phyloP scores from a whole-genome alignment of 768 basidiomycete genomes.

The Suillus placidus region DNA sequence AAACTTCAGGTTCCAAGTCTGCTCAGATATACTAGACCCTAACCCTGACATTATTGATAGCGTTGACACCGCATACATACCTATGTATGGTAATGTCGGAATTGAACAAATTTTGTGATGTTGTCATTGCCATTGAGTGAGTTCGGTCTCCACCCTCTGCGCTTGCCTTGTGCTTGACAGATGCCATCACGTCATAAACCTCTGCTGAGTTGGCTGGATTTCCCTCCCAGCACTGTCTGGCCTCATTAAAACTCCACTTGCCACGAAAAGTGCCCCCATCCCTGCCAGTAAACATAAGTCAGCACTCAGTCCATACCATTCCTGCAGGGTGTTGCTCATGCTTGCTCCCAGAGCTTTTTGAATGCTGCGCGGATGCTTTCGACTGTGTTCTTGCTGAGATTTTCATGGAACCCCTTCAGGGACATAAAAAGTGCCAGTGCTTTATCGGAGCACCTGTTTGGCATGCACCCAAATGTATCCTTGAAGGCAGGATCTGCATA shows the following conservation, averaged over 20 bases:
- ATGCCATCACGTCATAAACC: conserved; percentile 27
- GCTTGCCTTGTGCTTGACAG: conserved; percentile 25
- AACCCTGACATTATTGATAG: too few relatives aligned
- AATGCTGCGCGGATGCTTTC: conserved; percentile 10
- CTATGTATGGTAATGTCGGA: too few relatives aligned
- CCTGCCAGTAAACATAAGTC: neutral
- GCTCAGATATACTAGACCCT: too few relatives aligned
- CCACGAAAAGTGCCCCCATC: neutral
- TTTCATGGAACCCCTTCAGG: conserved; percentile 7
- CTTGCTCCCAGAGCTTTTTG: conserved; percentile 10
- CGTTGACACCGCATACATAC: too few relatives aligned
- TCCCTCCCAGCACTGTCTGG: conserved; percentile 15
- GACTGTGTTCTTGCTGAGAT: neutral
- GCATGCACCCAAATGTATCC: neutral
- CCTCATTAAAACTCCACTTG: neutral
- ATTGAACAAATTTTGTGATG: too few relatives aligned
- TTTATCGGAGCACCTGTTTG: conserved; percentile 2
- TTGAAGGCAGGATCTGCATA: conserved; percentile 2
- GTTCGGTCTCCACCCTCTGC: conserved; percentile 24
- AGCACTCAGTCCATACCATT: neutral
- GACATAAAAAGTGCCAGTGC: conserved; percentile 1
- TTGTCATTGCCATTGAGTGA: conserved; percentile 32
- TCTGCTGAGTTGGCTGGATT: conserved; percentile 32
- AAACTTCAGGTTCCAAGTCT: too few relatives aligned
- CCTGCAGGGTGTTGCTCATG: neutral